These are phyloP conservation scores for Castanospermum australe DNA, from an alignment of 306 rosid genomes.

Conservation along the genomic window DNA sequence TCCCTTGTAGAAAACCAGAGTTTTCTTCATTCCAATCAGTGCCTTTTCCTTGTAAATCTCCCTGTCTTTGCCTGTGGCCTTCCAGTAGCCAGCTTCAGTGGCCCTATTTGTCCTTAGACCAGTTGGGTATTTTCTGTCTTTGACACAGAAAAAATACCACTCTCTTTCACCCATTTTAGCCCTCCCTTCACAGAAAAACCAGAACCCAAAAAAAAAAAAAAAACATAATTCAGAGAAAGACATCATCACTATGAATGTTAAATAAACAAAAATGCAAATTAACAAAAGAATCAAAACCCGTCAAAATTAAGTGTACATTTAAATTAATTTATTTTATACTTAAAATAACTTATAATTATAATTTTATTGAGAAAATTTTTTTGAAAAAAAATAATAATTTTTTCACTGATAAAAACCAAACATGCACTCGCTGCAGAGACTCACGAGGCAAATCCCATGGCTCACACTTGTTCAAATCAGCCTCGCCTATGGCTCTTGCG, in stretches of 20 bases:
- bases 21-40: conserved; percentile 69
- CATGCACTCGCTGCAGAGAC: no score
- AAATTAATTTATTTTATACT: no score
- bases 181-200: conserved; percentile 35
- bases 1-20: conserved; percentile 67
- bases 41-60: conserved; percentile 41
- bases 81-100: conserved; percentile 66
- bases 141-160: conserved; percentile 62
- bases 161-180: conserved; percentile 70
- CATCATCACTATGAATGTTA: no score
- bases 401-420: no score
- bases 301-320: no score
- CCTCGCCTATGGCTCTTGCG: conserved; percentile 48
- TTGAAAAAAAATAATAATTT: no score
- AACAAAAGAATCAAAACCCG: not conserved
- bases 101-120: conserved; percentile 68
- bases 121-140: conserved; percentile 69
- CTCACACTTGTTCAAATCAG: conserved; percentile 58
- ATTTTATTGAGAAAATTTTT: no score
- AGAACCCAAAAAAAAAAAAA: no score
- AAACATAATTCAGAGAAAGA: not conserved
- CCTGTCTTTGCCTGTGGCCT: conserved; percentile 74
- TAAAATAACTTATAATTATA: no score
- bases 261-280: not conserved
- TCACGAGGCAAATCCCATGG: conserved; percentile 79